A percentile compares a stretch with the other conserved stretches of the same genome.
These are phyloP conservation scores for Debaryomyces udenii DNA, from an alignment of 1,139 yeast species.

Conservation along the genomic window DNA sequence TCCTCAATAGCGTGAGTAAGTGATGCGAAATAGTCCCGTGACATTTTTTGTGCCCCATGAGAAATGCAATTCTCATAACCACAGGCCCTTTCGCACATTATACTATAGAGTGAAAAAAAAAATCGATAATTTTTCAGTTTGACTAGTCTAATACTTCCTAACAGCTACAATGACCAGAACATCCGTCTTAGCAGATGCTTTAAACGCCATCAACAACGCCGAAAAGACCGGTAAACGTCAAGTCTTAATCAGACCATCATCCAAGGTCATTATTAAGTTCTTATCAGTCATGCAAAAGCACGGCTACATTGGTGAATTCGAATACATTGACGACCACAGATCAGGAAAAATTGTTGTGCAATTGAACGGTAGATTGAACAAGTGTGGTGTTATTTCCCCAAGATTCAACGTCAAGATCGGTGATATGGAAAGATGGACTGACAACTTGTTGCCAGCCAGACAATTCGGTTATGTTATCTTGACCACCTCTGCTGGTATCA, in stretches of 20 bases:
- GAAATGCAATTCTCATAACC: conserved; percentile 3
- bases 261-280: conserved; percentile 97
- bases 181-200: conserved; percentile 98
- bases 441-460: conserved; percentile 96
- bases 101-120: conserved; percentile 1
- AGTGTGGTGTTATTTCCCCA: conserved; percentile 98
- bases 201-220: conserved; percentile 97
- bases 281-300: conserved; percentile 98
- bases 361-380: conserved; percentile 97
- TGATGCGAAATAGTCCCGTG: too few relatives aligned
- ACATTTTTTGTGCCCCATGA: too few relatives aligned
- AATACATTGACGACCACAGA: conserved; percentile 98
- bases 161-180: conserved; percentile 84
- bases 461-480: conserved; percentile 96
- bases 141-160: neutral
- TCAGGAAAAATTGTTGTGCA: conserved; percentile 97
- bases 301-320: conserved; percentile 99
- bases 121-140: conserved; percentile 7
- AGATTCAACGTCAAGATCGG: conserved; percentile 93
- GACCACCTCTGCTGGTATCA: conserved; percentile 99
- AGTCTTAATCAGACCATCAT: conserved; percentile 97
- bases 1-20: too few relatives aligned
- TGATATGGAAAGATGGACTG: conserved; percentile 98
- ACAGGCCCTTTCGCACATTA: neutral
- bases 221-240: conserved; percentile 99